Evolutionary conservation across 2,329 filamentous ascomycete genomes (phyloP).

Genomic region (Calonectria multiphialidica): DNA sequence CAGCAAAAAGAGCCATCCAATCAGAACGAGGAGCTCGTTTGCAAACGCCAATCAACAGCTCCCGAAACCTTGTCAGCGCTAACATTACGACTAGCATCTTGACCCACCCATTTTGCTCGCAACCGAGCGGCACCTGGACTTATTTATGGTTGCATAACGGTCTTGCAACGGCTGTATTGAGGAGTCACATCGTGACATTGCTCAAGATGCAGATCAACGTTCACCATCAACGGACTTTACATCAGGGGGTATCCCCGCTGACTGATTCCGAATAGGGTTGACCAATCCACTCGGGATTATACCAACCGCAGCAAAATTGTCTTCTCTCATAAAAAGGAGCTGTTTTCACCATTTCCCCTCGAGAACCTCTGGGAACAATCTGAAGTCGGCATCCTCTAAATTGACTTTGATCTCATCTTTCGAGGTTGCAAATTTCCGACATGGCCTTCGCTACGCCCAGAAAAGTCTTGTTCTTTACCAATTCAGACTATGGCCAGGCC

Average conservation of each 20-base stretch:
- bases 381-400: no score
- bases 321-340: neutral
- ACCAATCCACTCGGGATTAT: neutral
- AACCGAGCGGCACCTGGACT: neutral
- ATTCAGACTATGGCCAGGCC: conserved; percentile 16
- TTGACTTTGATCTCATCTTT: neutral
- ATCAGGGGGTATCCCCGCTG: neutral
- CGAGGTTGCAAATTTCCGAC: neutral
- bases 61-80: neutral
- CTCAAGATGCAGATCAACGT: neutral
- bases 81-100: neutral
- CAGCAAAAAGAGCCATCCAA: neutral
- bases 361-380: neutral
- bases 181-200: neutral
- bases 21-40: neutral
- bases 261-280: neutral
- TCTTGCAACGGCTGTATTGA: neutral
- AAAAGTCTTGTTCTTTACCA: conserved; percentile 9
- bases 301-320: no score
- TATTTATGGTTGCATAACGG: neutral
- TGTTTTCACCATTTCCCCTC: no score
- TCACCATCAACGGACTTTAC: neutral
- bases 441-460: neutral
- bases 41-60: neutral
- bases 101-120: neutral